Base-by-base conservation (phyloP, 371 early-diverging fungal genomes). In the Apophysomyces sp. region DNA sequence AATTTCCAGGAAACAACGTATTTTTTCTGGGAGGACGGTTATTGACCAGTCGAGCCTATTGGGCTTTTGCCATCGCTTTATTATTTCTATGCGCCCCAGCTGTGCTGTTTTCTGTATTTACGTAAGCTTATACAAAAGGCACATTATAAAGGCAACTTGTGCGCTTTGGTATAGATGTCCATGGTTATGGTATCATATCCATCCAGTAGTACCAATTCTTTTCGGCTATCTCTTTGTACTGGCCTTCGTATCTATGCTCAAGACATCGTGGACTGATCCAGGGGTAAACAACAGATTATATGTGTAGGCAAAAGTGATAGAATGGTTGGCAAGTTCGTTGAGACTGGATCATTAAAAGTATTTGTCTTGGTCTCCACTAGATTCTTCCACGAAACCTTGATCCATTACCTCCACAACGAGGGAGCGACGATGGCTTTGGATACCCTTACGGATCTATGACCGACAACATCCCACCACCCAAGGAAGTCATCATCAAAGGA, bases 241-340 rank as follows among this genome's bases (percentile, higher is more conserved):
- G 27, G 72, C 91, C 2, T 60, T 91, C 15, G 82, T 82, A 2
- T 88, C 91, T 6, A 91, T 94, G 89, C 77, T 92, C 51, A 88
- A 86, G 71, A 86, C 95, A 27, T 91, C 92, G n/a, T 90, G 91
- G 80, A 90, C 89, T 4, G 96, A 96, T 79, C 96, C 96, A 4
- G 95, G 96, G 31, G 88, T 89, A 79, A 77, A 63, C 52, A 44
- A 44, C 26, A 18, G 24, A 16, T 8, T 18, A 32, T 31, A 53
- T 31, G 54, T 53, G 54, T 29, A 53, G 54, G 54, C 29, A 53
- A 18, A 32, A 9, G 29, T 49, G n/a, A 53, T 29, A 29, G 34
- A 11, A 21, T 29, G n/a, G 15, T 29, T 53, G 54, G 4, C 54
- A 13, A 29, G 34, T 8, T 13, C 34, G 34, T 34, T 13, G 1